Evolutionary conservation across 1,284 basidiomycete species (phyloP).

Genomic region (Sanguinoderma infundibulare): DNA sequence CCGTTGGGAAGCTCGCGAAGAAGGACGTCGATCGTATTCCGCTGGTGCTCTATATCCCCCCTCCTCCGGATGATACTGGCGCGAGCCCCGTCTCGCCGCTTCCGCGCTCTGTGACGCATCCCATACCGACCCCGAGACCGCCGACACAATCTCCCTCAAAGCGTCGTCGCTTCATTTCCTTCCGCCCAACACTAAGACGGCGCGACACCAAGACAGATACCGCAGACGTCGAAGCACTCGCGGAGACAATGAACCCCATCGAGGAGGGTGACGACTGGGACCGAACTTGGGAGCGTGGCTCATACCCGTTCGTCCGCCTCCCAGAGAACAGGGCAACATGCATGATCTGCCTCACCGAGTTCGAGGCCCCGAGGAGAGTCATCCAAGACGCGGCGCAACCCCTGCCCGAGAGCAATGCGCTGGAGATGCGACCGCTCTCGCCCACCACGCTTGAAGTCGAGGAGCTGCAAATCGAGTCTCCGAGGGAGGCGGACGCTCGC

Average conservation of each 20-base stretch:
- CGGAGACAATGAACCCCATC: constrained; percentile 2
- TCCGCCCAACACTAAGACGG: not conserved
- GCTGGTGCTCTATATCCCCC: constrained; percentile 77
- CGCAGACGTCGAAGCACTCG: constrained; percentile 2
- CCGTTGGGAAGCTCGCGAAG: constrained; percentile 65
- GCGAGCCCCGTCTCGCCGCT: constrained; percentile 18
- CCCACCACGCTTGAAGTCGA: not conserved
- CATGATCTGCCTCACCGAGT: constrained; percentile 78
- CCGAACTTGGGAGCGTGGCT: constrained; percentile 47
- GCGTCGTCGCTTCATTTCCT: constrained; percentile 1
- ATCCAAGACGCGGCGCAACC: constrained; percentile 3
- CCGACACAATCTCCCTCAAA: not conserved
- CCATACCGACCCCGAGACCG: not conserved
- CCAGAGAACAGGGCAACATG: constrained; percentile 78
- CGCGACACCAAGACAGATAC: not conserved
- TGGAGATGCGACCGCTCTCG: constrained; percentile 7
- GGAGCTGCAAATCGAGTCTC: not conserved
- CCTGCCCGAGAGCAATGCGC: constrained; percentile 19
- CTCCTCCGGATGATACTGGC: constrained; percentile 54
- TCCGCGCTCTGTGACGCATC: not conserved
- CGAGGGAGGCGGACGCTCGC: not conserved
- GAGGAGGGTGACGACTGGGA: constrained; percentile 41
- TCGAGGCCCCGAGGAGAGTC: constrained; percentile 64
- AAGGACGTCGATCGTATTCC: constrained; percentile 72
- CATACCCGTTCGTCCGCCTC: constrained; percentile 61